A percentile compares a stretch with the other conserved stretches of the same genome.
These are phyloP conservation scores for Cadophora sp. DNA, from an alignment of 2,329 filamentous ascomycete genomes.

Conservation along the genomic window DNA sequence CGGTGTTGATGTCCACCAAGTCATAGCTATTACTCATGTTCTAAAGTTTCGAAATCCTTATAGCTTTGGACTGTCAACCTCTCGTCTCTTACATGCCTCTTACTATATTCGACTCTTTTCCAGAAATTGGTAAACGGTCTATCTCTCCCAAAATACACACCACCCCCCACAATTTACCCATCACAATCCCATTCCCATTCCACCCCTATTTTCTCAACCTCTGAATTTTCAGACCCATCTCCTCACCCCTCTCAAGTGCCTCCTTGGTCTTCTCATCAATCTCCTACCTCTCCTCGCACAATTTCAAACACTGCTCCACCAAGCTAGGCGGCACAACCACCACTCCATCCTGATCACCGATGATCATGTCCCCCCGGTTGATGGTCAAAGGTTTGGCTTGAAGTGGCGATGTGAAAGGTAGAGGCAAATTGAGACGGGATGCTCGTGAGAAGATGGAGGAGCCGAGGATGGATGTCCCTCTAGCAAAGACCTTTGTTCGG, in stretches of 20 bases:
- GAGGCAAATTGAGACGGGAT: background rate
- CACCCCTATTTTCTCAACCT: background rate
- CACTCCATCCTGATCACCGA: background rate
- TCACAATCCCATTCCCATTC: no score
- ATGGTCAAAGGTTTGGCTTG: background rate
- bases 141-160: background rate
- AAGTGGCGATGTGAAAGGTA: background rate
- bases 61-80: no score
- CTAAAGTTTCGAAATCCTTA: no score
- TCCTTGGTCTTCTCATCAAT: background rate
- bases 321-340: background rate
- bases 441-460: background rate
- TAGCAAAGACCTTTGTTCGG: background rate
- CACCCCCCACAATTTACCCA: background rate
- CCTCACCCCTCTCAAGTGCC: background rate
- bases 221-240: background rate
- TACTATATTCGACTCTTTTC: no score
- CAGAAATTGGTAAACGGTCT: background rate
- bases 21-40: no score
- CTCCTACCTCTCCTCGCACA: background rate
- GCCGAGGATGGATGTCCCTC: background rate
- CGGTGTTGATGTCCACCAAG: no score
- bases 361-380: background rate
- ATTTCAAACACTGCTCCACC: background rate
- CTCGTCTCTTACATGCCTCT: no score